Base-by-base conservation (phyloP, 345 rosid genomes). In the Pugionium cornutum region DNA sequence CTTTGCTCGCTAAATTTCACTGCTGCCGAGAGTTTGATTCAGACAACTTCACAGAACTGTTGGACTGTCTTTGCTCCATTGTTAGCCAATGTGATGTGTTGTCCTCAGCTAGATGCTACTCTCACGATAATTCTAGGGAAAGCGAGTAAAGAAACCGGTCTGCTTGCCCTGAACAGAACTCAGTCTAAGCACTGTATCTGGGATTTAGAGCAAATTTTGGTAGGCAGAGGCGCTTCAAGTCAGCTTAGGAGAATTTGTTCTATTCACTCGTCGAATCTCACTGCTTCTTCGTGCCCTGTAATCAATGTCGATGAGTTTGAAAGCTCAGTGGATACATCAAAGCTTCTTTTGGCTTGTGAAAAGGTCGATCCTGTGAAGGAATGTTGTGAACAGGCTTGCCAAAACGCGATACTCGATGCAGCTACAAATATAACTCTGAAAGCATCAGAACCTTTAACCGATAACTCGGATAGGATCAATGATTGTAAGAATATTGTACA, bases 51-150 rank as follows among this genome's bases (percentile, higher is more conserved):
- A 44, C 83, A 76, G 27, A 95, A 94, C 73, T 94, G 99, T 77
- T 85, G 74, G 76, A 77, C 81, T 9, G 72, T 79, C 50, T 88
- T 94, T 43, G 99, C 99, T 41, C 92, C 97, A 2, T 66, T 86
- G 66, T 70, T 90, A 68, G 97, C 99, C 8, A 86, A 94, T 52
- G 97, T 90, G 52, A 85, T 90, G 76, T 94, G 99, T 68, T 94
- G 99, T 77, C 99, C 99, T 6, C 99, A 94, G 81, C 64, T 90
- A 25, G 85, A 83, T 57, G 99, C 96, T 34, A 81, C 92, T 2
- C 77, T 94, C 33, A 65, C 83, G 28, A 90, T 94, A 42, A 88
- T 88, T 37, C 80, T 90, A 9, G 99, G 96, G 9, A 85, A 83
- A 67, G 86, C 86, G 33, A 94, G 99, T 60, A 80, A 83, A 79